Evolutionary conservation across 2,329 filamentous ascomycete genomes (phyloP), one percentile per base, ranked within the genome.

Genomic region (Xylaria sp.): DNA sequence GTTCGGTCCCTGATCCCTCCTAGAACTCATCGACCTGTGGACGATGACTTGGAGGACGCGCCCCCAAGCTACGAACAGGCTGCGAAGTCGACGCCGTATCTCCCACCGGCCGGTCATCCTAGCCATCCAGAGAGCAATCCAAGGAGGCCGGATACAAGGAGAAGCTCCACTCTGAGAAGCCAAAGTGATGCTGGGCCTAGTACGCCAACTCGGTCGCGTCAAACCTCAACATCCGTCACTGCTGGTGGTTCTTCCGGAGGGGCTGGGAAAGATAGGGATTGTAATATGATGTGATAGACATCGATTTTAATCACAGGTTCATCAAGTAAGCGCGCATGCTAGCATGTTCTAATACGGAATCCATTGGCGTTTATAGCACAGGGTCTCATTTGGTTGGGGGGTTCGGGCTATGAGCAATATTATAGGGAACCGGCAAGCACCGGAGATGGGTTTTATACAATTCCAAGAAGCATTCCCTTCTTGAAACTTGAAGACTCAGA

Each of bases 61-160:
- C 86, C 86, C 47, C 86, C 86, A 1, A 84, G 84, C 11, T 88
- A 88, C 71, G 86, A 88, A 75, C 84, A 88, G 74, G 85, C 86
- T 3, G 81, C 85, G 20, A 82, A 83, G 62, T 80, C 83, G 58
- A 77, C 79, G 9, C 81, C 84, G 2, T 88, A 87, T 67, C 78
- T 82, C 10, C 86, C 86, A 25, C 85, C 85, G 0, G 73, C 79
- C 3, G 85, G 85, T 20, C 83, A 87, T 57, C 85, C 84, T 0
- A 83, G 76, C 45, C 84, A 87, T 68, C 79, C 82, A 9, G 74
- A 75, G 4, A 85, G 82, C 69, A 80, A 74, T 44, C 79, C 77
- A 15, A 67, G 66, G n/a, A 70, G 63, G 10, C 36, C 73, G 11
- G 65, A 65, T 36, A 42, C 73, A 33, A 68, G 73, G 47, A 66